A percentile compares a stretch with the other conserved stretches of the same genome.
Evolutionary conservation across 2,329 filamentous ascomycete genomes (phyloP).

Genomic region (Penicillium griseofulvum): DNA sequence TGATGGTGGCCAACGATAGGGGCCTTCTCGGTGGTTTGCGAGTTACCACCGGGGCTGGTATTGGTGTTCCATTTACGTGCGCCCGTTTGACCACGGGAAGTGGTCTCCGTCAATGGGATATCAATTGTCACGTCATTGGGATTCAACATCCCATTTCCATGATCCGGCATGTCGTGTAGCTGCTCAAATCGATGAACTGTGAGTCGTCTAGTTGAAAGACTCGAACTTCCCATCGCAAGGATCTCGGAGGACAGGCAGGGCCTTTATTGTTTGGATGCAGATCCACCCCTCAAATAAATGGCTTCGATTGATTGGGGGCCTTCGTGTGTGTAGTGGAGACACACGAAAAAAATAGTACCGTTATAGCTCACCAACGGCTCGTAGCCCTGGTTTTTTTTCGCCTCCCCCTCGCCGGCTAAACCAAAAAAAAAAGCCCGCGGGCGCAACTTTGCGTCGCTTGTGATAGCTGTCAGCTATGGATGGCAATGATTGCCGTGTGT

Average conservation of each 20-base stretch:
- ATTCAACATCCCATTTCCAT: conserved; percentile 41
- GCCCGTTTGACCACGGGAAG: conserved; percentile 48
- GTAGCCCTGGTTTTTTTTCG: not conserved
- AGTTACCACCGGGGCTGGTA: conserved; percentile 25
- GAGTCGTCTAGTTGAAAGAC: conserved; percentile 41
- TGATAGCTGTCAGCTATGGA: not conserved
- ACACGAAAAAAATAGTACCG: conserved; percentile 3
- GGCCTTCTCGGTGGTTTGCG: conserved; percentile 30
- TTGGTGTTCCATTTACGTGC: conserved; percentile 41
- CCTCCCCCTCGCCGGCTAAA: conserved; percentile 4
- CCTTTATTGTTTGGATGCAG: conserved; percentile 6
- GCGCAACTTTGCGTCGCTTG: too few relatives aligned
- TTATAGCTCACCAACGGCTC: not conserved
- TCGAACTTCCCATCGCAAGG: conserved; percentile 35
- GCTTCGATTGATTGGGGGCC: not conserved
- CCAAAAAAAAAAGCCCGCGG: not conserved
- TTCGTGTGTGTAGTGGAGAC: conserved; percentile 2
- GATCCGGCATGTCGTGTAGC: conserved; percentile 33
- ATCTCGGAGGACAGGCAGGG: not conserved
- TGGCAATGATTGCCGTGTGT: not conserved
- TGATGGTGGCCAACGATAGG: conserved; percentile 17
- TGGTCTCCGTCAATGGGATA: conserved; percentile 59
- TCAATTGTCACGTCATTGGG: conserved; percentile 58
- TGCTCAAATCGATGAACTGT: conserved; percentile 48
- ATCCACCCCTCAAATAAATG: not conserved